Evolutionary conservation across 495 filamentous ascomycete species (phyloP).

Genomic region (Lophiotrema nucula): DNA sequence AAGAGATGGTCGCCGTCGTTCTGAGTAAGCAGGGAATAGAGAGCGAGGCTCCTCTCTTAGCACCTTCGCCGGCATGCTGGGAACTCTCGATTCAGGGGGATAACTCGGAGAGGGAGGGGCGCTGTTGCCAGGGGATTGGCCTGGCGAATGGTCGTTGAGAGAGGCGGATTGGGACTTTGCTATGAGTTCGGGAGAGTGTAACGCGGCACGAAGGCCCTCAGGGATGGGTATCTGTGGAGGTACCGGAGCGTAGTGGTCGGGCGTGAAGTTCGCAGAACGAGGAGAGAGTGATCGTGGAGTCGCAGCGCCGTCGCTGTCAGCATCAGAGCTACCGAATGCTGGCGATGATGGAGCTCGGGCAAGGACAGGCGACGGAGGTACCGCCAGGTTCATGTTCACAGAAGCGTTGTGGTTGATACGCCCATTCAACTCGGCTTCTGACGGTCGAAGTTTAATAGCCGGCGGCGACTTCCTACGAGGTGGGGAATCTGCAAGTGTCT

Average conservation of each 20-base stretch:
- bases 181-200: conserved; percentile 8
- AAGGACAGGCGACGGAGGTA: conserved; percentile 31
- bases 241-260: conserved; percentile 25
- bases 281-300: conserved; percentile 21
- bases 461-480: conserved; percentile 13
- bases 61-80: conserved; percentile 14
- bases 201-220: conserved; percentile 5
- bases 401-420: conserved; percentile 29
- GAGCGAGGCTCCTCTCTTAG: conserved; percentile 6
- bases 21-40: conserved; percentile 10
- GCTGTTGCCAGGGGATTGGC: conserved; percentile 7
- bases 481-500: conserved; percentile 1
- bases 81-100: conserved; percentile 8
- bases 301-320: conserved; percentile 1
- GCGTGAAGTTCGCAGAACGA: conserved; percentile 11
- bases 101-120: conserved; percentile 16
- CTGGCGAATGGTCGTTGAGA: conserved; percentile 5
- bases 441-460: conserved; percentile 26
- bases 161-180: conserved; percentile 21
- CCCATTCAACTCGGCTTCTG: conserved; percentile 32
- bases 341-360: conserved; percentile 9
- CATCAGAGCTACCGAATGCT: conserved; percentile 5
- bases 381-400: conserved; percentile 32
- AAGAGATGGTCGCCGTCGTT: no score
- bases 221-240: conserved; percentile 21